A percentile compares a stretch with the other conserved stretches of the same genome.
phyloP scores from a whole-genome alignment of 495 filamentous ascomycete genomes.

The Copromyces sp. region DNA sequence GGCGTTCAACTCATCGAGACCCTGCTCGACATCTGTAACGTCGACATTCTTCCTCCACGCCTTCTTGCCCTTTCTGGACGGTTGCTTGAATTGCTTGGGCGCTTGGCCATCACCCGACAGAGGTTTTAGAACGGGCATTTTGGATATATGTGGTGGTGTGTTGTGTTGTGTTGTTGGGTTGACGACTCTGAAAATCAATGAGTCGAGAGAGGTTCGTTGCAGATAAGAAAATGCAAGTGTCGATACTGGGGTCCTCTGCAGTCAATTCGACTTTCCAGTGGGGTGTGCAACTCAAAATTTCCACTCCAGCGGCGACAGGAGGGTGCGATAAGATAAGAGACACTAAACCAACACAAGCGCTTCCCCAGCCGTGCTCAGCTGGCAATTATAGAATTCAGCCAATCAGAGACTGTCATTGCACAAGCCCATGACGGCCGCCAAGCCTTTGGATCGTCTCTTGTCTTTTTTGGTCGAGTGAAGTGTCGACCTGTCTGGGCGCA shows the following conservation, averaged over 20 bases:
- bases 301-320: not conserved
- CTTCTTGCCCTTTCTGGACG: constrained; percentile 94
- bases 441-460: constrained; percentile 10
- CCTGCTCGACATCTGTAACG: constrained; percentile 70
- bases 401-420: not conserved
- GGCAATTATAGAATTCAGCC: not conserved
- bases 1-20: constrained; percentile 72
- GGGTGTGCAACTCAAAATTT: constrained; percentile 13
- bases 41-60: constrained; percentile 98
- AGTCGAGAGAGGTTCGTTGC: not conserved
- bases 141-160: constrained; percentile 2
- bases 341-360: not conserved
- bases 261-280: not conserved
- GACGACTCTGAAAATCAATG: not conserved
- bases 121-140: constrained; percentile 21
- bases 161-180: not conserved
- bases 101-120: constrained; percentile 28
- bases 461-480: not conserved
- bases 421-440: constrained; percentile 20
- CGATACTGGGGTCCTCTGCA: not conserved
- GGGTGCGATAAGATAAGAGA: constrained; percentile 13
- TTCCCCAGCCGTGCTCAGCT: not conserved
- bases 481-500: not conserved
- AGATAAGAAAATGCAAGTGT: not conserved
- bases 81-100: constrained; percentile 57